A percentile compares a stretch with the other conserved stretches of the same genome.
phyloP scores from a whole-genome alignment of 805 yeast species.

The Zygosaccharomyces bailii region DNA sequence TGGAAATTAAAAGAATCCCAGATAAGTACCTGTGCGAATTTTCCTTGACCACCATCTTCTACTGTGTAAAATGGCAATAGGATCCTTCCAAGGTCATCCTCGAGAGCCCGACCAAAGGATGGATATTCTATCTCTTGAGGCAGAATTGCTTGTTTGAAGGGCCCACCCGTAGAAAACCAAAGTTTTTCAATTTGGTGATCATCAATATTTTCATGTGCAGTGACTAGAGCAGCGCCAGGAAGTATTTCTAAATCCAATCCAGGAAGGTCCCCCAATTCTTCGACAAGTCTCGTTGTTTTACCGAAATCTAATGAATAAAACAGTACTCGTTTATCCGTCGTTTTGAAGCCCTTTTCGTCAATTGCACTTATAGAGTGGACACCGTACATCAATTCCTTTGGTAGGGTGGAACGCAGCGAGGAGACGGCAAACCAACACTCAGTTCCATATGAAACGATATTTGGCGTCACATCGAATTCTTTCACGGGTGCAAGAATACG shows the following conservation, averaged over 20 bases:
- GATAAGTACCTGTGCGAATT: conserved; percentile 1
- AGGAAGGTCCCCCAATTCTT: conserved; percentile 2
- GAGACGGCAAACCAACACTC: conserved; percentile 7
- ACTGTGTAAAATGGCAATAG: conserved; percentile 5
- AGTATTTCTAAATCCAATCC: not conserved
- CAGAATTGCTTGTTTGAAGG: conserved; percentile 5
- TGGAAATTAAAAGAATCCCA: not conserved
- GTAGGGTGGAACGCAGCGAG: not conserved
- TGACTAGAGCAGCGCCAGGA: conserved; percentile 2
- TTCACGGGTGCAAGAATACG: conserved; percentile 5
- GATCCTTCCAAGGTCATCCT: conserved; percentile 7
- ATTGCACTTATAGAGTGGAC: not conserved
- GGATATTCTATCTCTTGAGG: conserved; percentile 3
- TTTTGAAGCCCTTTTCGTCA: not conserved
- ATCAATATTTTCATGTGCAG: not conserved
- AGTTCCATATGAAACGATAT: not conserved
- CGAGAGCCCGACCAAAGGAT: conserved; percentile 5
- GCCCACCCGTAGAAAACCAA: conserved; percentile 10
- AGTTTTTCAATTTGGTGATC: conserved; percentile 1
- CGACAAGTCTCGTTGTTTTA: conserved; percentile 7
- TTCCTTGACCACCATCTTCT: conserved; percentile 3
- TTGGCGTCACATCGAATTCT: conserved; percentile 4
- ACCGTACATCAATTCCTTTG: conserved; percentile 6
- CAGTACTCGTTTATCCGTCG: not conserved
- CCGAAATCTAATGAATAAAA: conserved; percentile 6